These are phyloP conservation scores for Tetrahymena malaccensis DNA, from an alignment of 73 alveolate genomes.

Conservation along the genomic window DNA sequence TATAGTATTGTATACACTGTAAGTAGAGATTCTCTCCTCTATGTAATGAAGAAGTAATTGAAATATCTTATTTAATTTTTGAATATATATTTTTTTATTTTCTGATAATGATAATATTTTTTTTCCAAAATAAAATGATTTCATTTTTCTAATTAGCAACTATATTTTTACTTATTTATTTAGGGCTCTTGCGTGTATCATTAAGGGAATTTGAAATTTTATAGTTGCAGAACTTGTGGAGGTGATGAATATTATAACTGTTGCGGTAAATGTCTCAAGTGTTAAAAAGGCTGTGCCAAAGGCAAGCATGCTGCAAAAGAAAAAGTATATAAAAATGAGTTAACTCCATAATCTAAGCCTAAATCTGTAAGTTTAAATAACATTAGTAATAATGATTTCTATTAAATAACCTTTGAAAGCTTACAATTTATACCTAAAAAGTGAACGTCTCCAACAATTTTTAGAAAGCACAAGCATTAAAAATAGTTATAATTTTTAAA, in stretches of 20 bases:
- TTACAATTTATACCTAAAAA: background rate
- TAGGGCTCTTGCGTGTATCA: constrained; percentile 23
- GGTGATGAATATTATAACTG: constrained; percentile 26
- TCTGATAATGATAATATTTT: background rate
- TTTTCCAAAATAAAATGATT: background rate
- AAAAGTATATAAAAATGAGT: background rate
- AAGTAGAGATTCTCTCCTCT: background rate
- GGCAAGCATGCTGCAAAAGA: constrained; percentile 29
- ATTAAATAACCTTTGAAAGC: background rate
- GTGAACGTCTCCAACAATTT: background rate
- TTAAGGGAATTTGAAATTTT: constrained; percentile 15
- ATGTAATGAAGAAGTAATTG: background rate
- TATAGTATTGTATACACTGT: background rate
- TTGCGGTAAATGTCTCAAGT: constrained; percentile 21
- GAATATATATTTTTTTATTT: background rate
- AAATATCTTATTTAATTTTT: too few species aligned
- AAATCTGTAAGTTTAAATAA: background rate
- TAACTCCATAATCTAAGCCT: background rate
- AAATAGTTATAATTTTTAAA: too few species aligned
- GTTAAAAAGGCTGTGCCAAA: constrained; percentile 21
- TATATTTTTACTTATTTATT: background rate
- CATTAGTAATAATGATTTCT: background rate
- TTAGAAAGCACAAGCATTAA: background rate
- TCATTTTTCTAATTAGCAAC: background rate
- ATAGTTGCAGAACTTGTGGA: constrained; percentile 38